Evolutionary conservation across 2,329 filamentous ascomycete genomes (phyloP), one percentile per base, ranked within the genome.

Genomic region (Pochonia chlamydosporia): DNA sequence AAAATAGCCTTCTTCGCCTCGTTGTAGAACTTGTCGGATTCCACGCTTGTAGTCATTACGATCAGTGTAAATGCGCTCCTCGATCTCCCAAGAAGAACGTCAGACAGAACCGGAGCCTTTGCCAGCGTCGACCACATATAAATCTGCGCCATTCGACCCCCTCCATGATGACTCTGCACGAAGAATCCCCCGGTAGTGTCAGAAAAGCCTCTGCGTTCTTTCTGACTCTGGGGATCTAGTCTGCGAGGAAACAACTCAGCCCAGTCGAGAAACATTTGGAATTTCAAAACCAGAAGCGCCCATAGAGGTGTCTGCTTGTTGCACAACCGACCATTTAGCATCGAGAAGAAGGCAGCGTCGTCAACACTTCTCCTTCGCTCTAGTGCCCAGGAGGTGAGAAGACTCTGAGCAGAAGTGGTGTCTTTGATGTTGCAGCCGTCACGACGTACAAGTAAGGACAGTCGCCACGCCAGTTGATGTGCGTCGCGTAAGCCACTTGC

Each of bases 401-500:
- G 14, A 24, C n/a, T 20, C n/a, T 41, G 39, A 28, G 30, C 21
- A n/a, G 21, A 8, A 20, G 6, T 14, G n/a, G 18, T 24, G 31
- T 23, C 24, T 18, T 21, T 16, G 43, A 24, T 21, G 20, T 36
- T 6, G 20, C 24, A n/a, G 46, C 11, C 11, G 23, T 44, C 24
- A 2, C 18, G 37, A 7, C 26, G 28, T 13, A 47, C 25, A 5
- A 49, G 25, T 13, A 50, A 14, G 11, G 45, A 16, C 9, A 67
- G 51, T 3, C 63, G 60, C 63, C 64, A 64, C 5, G 56, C 59
- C 5, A 68, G 53, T 26, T 58, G 52, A 9, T 61, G 55, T 3
- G 65, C 64, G 44, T 67, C 65, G 2, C 63, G 53, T 14, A 67
- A 44, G 6, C 64, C 63, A 28, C 56, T 59, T 14, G 60, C 63